Evolutionary conservation across 140 eudicot species (phyloP).

Genomic region (Ambrosia hybrid): DNA sequence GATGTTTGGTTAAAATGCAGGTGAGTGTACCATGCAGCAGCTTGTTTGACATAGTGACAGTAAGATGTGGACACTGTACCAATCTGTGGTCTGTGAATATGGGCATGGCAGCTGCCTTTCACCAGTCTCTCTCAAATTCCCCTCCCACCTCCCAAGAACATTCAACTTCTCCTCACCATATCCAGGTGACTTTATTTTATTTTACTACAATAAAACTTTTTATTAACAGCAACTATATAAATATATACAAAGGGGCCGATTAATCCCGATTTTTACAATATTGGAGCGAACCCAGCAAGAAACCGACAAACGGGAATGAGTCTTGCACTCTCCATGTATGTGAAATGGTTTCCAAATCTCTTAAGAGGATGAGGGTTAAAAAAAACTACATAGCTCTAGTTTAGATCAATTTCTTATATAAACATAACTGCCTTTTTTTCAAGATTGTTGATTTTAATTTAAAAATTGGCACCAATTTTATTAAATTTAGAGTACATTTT

Average conservation of each 20-base stretch:
- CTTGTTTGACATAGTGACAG: constrained; percentile 89
- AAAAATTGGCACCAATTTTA: neutral
- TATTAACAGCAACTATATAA: neutral
- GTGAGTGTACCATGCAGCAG: constrained; percentile 99
- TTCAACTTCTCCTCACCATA: constrained; percentile 34
- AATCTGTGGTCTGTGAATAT: constrained; percentile 94
- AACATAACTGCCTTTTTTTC: constrained; percentile 11
- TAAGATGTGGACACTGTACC: constrained; percentile 97
- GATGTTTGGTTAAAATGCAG: constrained; percentile 44
- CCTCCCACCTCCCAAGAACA: constrained; percentile 43
- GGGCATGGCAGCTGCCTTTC: constrained; percentile 82
- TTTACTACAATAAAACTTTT: neutral
- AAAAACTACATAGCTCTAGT: neutral
- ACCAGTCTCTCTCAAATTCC: constrained; percentile 43
- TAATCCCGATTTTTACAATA: too few species aligned
- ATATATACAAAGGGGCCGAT: too few species aligned
- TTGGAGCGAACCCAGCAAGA: too few species aligned
- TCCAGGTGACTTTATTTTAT: constrained; percentile 23
- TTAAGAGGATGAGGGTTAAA: too few species aligned
- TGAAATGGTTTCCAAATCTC: too few species aligned
- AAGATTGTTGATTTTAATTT: constrained; percentile 8
- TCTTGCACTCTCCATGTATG: too few species aligned
- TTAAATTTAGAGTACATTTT: neutral
- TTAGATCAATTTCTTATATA: constrained; percentile 5
- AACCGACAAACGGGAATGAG: too few species aligned